Conservation (phyloP, 1,284 basidiomycete genomes). For the Cryptococcus deneoformans region DNA sequence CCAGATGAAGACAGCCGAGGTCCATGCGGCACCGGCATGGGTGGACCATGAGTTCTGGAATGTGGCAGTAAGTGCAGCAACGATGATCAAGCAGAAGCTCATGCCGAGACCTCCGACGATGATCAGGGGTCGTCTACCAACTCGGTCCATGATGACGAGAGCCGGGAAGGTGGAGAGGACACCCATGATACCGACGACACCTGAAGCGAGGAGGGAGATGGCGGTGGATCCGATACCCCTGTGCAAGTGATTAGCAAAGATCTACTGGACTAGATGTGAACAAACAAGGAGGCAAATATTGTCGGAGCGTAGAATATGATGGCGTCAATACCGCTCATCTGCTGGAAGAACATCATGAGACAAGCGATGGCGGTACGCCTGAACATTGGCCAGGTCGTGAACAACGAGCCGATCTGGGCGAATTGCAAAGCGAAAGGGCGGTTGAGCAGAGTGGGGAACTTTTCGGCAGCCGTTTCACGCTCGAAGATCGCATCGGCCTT, state of each 20-base stretch:
- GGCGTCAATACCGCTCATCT: slow-evolving; percentile 31
- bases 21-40: slow-evolving; percentile 19
- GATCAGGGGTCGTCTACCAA: slow-evolving; percentile 43
- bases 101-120: slow-evolving; percentile 21
- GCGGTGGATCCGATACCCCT: slow-evolving; percentile 29
- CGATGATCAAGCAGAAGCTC: slow-evolving; percentile 21
- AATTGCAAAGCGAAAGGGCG: slow-evolving; percentile 19
- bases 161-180: slow-evolving; percentile 36
- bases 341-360: slow-evolving; percentile 33
- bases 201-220: slow-evolving; percentile 33
- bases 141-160: slow-evolving; percentile 43
- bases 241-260: slow-evolving; percentile 34
- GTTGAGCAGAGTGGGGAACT: slow-evolving; percentile 20
- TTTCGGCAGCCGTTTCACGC: slow-evolving; percentile 11
- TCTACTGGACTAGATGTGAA: no score
- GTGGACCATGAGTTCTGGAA: slow-evolving; percentile 25
- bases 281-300: no score
- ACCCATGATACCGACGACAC: slow-evolving; percentile 44
- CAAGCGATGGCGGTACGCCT: slow-evolving; percentile 21
- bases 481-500: slow-evolving; percentile 33
- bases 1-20: slow-evolving; percentile 28
- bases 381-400: slow-evolving; percentile 19
- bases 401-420: no score
- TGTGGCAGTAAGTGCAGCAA: slow-evolving; percentile 25
- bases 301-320: not conserved